These are phyloP conservation scores for Akanthomyces lecanii DNA, from an alignment of 2,329 filamentous ascomycete species.

Conservation along the genomic window DNA sequence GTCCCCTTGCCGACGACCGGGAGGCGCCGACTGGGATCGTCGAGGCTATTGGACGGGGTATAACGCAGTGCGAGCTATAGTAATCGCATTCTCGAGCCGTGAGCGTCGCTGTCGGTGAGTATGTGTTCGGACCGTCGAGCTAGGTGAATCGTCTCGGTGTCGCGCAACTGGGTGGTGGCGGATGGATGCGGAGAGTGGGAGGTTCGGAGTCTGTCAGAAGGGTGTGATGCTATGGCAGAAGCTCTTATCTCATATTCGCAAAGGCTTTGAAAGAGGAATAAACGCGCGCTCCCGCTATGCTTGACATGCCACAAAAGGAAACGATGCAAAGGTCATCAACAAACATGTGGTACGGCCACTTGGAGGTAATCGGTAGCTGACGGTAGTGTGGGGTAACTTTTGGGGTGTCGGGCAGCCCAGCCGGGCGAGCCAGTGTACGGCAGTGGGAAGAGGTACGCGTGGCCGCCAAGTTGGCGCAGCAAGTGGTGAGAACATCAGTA, in stretches of 20 bases:
- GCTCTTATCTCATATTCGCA: not conserved
- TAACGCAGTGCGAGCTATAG: not conserved
- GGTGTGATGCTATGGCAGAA: not conserved
- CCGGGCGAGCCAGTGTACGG: not conserved
- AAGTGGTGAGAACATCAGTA: not conserved
- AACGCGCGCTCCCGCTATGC: not conserved
- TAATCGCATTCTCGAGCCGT: not conserved
- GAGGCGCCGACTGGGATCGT: slow-evolving; percentile 8
- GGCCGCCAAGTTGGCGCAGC: not conserved
- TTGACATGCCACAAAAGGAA: not conserved
- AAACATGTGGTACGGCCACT: slow-evolving; percentile 15
- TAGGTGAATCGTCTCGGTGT: not conserved
- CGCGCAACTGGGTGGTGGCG: not conserved
- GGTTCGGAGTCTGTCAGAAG: not conserved
- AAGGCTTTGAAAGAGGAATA: not conserved
- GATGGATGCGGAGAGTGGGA: not conserved
- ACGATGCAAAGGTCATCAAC: not conserved
- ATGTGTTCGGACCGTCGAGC: not conserved
- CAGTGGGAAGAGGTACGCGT: slow-evolving; percentile 3
- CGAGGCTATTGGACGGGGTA: not conserved
- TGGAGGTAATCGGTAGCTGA: slow-evolving; percentile 12
- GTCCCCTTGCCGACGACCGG: slow-evolving; percentile 23
- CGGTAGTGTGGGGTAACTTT: slow-evolving; percentile 13
- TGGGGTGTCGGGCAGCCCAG: not conserved
- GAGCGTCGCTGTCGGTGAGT: not conserved